These are phyloP conservation scores for Scedosporium apiospermum DNA, from an alignment of 2,329 filamentous ascomycete genomes.

Conservation along the genomic window DNA sequence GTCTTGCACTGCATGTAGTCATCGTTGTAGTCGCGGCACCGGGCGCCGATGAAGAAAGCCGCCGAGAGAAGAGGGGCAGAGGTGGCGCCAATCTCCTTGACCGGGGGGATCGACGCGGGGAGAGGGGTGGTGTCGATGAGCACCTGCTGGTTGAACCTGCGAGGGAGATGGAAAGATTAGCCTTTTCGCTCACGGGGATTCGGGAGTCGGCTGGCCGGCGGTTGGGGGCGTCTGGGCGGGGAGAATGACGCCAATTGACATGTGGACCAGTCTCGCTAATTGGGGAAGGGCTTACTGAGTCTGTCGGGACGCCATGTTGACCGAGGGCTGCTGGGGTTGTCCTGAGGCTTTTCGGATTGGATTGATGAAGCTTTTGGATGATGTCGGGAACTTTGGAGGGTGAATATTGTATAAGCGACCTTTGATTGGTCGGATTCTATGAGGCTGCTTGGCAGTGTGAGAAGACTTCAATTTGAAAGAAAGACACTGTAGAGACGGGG, in stretches of 20 bases:
- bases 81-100: constrained; percentile 86
- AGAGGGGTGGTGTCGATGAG: constrained; percentile 95
- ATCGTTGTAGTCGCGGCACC: constrained; percentile 93
- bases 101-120: constrained; percentile 81
- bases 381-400: background rate
- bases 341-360: background rate
- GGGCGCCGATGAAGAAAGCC: constrained; percentile 91
- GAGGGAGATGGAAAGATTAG: constrained; percentile 15
- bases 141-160: constrained; percentile 86
- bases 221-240: background rate
- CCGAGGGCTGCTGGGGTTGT: constrained; percentile 12
- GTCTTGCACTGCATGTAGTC: constrained; percentile 99
- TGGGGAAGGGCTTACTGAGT: constrained; percentile 25
- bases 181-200: constrained; percentile 13
- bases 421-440: background rate
- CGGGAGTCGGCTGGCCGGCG: background rate
- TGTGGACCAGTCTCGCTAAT: background rate
- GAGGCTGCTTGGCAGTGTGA: background rate
- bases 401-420: background rate
- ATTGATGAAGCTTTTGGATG: constrained; percentile 2
- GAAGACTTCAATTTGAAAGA: background rate
- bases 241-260: constrained; percentile 9
- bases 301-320: constrained; percentile 32
- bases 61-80: constrained; percentile 89
- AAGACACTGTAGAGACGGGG: background rate